Conservation (phyloP, 176 grass and related monocot species). For the Rhynchospora pubera region DNA sequence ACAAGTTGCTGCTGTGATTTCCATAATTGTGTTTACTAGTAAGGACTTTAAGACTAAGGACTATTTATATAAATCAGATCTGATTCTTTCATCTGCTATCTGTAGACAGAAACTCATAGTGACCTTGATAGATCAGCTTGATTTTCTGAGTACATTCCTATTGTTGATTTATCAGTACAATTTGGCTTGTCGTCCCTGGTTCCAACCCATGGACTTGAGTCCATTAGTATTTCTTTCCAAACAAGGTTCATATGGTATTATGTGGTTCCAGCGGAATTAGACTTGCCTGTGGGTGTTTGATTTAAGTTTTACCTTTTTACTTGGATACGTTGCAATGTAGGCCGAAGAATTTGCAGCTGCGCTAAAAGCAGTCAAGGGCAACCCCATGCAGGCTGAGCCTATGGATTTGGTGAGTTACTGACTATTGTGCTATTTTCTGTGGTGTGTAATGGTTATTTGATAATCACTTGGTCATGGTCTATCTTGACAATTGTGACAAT, state of each 20-base stretch:
- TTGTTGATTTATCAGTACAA: not conserved
- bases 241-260: not conserved
- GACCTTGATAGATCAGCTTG: not conserved
- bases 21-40: not conserved
- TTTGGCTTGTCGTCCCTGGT: not conserved
- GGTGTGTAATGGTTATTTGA: not conserved
- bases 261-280: not conserved
- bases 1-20: not conserved
- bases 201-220: not conserved
- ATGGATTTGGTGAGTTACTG: slow-evolving; percentile 47
- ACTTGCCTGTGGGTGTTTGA: not conserved
- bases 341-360: slow-evolving; percentile 86
- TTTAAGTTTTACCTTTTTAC: not conserved
- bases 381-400: slow-evolving; percentile 35
- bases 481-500: no score
- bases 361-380: slow-evolving; percentile 59
- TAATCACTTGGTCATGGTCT: no score
- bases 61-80: no score
- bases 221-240: not conserved
- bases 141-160: not conserved
- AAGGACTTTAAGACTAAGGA: not conserved
- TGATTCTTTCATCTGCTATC: not conserved
- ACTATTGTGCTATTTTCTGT: not conserved
- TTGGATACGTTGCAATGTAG: no score
- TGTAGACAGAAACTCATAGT: not conserved